These are phyloP conservation scores for Phlebiopsis gigantea DNA, from an alignment of 768 basidiomycete species.

Conservation along the genomic window DNA sequence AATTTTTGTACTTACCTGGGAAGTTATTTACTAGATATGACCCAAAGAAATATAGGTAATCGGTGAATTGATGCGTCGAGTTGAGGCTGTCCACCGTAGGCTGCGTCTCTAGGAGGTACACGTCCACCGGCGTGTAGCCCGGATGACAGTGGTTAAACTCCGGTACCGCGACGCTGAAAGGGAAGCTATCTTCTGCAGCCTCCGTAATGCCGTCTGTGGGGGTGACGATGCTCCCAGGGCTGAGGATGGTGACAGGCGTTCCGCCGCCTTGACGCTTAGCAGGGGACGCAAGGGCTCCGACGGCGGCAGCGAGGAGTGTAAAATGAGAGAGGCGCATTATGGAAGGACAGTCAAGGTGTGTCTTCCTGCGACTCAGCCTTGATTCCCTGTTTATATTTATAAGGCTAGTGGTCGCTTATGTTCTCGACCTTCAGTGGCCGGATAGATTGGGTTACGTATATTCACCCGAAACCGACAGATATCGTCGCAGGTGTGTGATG, in stretches of 20 bases:
- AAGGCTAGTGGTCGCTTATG: no score
- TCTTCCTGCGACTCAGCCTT: neutral
- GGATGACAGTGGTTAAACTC: conserved; percentile 4
- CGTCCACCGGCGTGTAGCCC: conserved; percentile 3
- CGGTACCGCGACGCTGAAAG: neutral
- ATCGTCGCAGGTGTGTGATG: no score
- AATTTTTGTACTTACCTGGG: neutral
- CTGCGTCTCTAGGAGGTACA: neutral
- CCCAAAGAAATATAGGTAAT: conserved; percentile 1
- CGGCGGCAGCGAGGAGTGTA: neutral
- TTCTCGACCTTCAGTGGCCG: no score
- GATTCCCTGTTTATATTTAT: neutral
- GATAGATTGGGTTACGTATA: no score
- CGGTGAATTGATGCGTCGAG: neutral
- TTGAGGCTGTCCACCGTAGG: conserved; percentile 1
- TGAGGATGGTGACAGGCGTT: neutral
- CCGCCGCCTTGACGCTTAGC: neutral
- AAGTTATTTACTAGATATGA: neutral
- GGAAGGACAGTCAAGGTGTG: neutral
- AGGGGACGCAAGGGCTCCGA: neutral
- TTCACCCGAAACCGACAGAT: no score
- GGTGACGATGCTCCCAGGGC: neutral
- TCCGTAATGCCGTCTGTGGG: neutral
- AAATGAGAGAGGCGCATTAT: neutral
- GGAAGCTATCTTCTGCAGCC: neutral